A percentile compares a stretch with the other conserved stretches of the same genome.
These are phyloP conservation scores for Paecilomyces dactylethromorphus DNA, from an alignment of 2,329 filamentous ascomycete species.

Conservation along the genomic window DNA sequence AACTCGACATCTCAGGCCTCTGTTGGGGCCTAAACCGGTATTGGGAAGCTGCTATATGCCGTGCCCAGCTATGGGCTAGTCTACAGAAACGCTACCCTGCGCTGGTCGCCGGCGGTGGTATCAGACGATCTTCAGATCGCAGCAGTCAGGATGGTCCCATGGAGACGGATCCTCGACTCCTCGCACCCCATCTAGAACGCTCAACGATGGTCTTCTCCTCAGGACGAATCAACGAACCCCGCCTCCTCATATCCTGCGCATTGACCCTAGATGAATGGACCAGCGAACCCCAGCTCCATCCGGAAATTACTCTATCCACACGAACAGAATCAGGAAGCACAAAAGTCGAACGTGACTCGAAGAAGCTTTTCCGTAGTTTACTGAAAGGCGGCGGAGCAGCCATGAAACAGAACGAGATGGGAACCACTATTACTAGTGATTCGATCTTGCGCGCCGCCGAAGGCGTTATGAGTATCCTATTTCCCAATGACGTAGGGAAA, in stretches of 20 bases:
- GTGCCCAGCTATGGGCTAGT: constrained; percentile 31
- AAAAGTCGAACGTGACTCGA: constrained; percentile 32
- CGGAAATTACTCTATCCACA: constrained; percentile 27
- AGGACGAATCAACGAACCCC: constrained; percentile 4
- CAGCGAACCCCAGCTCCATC: constrained; percentile 30
- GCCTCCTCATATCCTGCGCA: constrained; percentile 27
- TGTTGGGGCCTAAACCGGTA: constrained; percentile 37
- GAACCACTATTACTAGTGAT: constrained; percentile 16
- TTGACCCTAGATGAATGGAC: constrained; percentile 34
- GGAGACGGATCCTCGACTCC: constrained; percentile 13
- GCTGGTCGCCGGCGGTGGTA: constrained; percentile 5
- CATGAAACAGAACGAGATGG: constrained; percentile 7
- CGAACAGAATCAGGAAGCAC: constrained; percentile 5
- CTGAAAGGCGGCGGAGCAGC: constrained; percentile 12
- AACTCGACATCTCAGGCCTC: constrained; percentile 32
- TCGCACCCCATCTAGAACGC: constrained; percentile 31
- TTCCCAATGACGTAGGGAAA: constrained; percentile 10
- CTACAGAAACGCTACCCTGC: constrained; percentile 20
- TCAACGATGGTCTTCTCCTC: constrained; percentile 27
- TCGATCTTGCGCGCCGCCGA: constrained; percentile 28
- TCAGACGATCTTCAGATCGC: not conserved
- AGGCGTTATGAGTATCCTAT: constrained; percentile 27
- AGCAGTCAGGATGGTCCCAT: not conserved
- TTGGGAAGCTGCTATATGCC: constrained; percentile 33
- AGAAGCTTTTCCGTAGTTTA: constrained; percentile 31